A percentile compares a stretch with the other conserved stretches of the same genome.
phyloP scores from a whole-genome alignment of 106 monocot species.

The Iris macrosiphon region DNA sequence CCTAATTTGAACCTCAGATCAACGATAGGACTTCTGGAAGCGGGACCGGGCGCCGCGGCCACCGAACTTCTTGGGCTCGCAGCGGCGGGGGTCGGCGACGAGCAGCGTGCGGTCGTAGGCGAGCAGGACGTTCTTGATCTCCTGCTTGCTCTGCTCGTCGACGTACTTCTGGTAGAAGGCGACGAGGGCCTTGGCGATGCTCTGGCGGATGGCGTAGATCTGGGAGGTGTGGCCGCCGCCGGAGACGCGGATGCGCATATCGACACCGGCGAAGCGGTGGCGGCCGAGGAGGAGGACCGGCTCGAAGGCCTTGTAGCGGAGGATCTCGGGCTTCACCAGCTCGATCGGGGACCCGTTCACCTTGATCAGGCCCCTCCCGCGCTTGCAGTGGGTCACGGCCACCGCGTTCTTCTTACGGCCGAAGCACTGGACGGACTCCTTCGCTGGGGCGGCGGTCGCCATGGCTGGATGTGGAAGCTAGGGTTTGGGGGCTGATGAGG shows the following conservation, averaged over 20 bases:
- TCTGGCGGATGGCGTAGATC: constrained; percentile 16
- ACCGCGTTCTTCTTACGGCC: constrained; percentile 20
- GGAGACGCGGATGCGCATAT: constrained; percentile 12
- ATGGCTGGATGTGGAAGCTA: background rate
- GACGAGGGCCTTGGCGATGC: constrained; percentile 23
- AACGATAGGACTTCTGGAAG: constrained; percentile 21
- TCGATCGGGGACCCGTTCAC: constrained; percentile 17
- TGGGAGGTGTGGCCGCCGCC: constrained; percentile 12
- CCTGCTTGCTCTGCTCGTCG: constrained; percentile 16
- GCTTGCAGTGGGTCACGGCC: constrained; percentile 15
- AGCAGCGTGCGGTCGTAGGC: constrained; percentile 13
- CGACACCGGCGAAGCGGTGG: constrained; percentile 9
- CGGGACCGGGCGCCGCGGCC: constrained; percentile 17
- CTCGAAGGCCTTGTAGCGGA: constrained; percentile 21
- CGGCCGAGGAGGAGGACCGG: constrained; percentile 13
- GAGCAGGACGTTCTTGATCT: constrained; percentile 11
- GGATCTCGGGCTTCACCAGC: constrained; percentile 15
- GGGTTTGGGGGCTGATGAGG: too few species aligned
- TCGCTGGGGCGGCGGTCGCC: background rate
- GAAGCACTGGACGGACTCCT: constrained; percentile 10
- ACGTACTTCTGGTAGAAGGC: constrained; percentile 19
- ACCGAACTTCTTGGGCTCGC: constrained; percentile 23
- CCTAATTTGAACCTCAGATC: background rate
- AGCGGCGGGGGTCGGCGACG: constrained; percentile 14
- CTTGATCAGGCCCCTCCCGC: constrained; percentile 12